Percentiles rank a stretch among this genome's conserved stretches.
Conservation (phyloP, 2,329 filamentous ascomycete genomes). For the Septoria linicola region DNA sequence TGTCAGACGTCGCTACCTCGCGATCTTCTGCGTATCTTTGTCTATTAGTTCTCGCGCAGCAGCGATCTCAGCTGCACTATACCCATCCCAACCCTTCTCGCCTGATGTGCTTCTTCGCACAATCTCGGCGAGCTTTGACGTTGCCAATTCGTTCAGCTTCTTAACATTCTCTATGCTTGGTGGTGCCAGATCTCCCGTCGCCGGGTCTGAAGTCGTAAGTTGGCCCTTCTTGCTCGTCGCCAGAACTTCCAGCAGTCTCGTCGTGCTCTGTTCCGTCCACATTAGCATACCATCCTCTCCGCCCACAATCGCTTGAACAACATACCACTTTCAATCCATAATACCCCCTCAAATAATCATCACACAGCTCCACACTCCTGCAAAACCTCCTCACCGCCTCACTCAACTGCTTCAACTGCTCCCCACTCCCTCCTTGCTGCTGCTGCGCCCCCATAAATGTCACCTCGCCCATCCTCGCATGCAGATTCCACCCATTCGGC, state of each 20-base stretch:
- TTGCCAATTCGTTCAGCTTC: conserved; percentile 70
- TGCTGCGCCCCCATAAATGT: conserved; percentile 63
- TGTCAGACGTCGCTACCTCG: conserved; percentile 30
- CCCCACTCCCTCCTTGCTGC: conserved; percentile 38
- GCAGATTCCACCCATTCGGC: conserved; percentile 96
- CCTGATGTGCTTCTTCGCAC: conserved; percentile 61
- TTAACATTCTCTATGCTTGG: conserved; percentile 61
- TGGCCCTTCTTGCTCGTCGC: conserved; percentile 32
- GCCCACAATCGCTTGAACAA: conserved; percentile 41
- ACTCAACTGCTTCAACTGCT: conserved; percentile 54
- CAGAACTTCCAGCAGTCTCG: conserved; percentile 27
- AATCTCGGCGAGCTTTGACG: conserved; percentile 73
- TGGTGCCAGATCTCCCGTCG: conserved; percentile 45
- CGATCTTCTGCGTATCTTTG: conserved; percentile 45
- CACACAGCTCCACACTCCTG: conserved; percentile 88
- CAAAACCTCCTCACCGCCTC: conserved; percentile 83
- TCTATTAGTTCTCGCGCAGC: conserved; percentile 68
- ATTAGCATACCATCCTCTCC: background rate
- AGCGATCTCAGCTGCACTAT: conserved; percentile 67
- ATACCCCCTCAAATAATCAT: conserved; percentile 86
- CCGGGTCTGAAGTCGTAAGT: conserved; percentile 32
- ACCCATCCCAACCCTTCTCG: conserved; percentile 70
- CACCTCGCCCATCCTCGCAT: conserved; percentile 82
- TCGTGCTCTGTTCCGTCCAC: conserved; percentile 28
- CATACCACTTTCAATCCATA: conserved; percentile 75